Evolutionary conservation across 208 protist genomes (phyloP), one percentile per base, ranked within the genome.

Genomic region (Blastocrithidia nonstop): DNA sequence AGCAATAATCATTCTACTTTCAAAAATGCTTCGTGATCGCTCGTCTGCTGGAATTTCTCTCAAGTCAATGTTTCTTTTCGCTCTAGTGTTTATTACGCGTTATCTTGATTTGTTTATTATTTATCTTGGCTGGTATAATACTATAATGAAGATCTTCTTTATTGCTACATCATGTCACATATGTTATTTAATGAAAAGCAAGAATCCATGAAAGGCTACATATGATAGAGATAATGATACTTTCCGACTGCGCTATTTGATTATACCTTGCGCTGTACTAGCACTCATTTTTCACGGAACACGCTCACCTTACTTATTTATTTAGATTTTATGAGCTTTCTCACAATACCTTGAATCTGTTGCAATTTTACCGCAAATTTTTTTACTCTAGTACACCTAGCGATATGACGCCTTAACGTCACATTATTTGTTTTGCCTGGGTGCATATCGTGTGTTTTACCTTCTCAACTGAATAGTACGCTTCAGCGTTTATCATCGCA

Each of bases 341-440:
- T 94, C 81, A 23, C 90, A 97, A 68, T 98, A 94, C 61, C 70
- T 97, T 17, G 95, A 98, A 65, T 55, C 92, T 11, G 91, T 98
- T 1, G 91, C 95, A 3, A 95, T 98, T 51, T 43, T 98, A 37
- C 95, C 95, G 19, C 95, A 98, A 65, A 92, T 98, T 17, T 95
- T 95, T 45, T 57, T 96, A 11, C 66, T 97, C n/a, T 80, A 95
- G 63, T 83, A 94, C 66, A 94, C 81, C 3, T 80, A 93, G 25
- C 66, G 86, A 21, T 93, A 93, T 53, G 93, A 96, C 40, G 88
- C 82, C 17, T 64, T 97, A 16, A 97, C 92, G 5, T 84, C 77
- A 24, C 88, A 98, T 60, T 98, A 98, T 70, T 59, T 98, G 17
- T 90, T 95, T 50, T 74, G 70, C 15, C 71, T 97, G 20, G 90